Evolutionary conservation across 2,329 filamentous ascomycete species (phyloP), one percentile per base, ranked within the genome.

Genomic region (Fusarium sp.): DNA sequence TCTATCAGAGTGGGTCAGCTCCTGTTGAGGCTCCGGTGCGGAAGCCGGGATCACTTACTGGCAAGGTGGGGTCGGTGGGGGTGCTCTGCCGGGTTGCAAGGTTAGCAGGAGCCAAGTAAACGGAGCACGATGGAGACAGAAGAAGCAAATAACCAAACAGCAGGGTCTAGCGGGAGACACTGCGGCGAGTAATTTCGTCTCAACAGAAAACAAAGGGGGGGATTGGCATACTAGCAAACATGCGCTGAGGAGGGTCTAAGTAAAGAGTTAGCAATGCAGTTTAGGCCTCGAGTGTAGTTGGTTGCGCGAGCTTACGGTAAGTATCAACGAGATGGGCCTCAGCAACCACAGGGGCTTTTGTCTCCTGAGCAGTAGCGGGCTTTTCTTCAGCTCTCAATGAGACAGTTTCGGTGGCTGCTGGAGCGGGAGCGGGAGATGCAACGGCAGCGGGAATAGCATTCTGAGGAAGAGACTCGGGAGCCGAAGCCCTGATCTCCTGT

Each of bases 311-410:
- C 88, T 85, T 81, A 91, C 88, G 87, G 77, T 84, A 93, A 21
- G 91, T 94, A 80, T 93, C 90, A 73, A 93, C 91, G 77, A 90
- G 82, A 80, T 93, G 91, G 76, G 92, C 91, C 84, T 94, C 92
- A 66, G 86, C 85, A 75, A 94, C 91, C 75, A 92, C 90, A 47
- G 86, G 87, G 72, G 74, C 77, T 78, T 84, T 86, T 75, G 61
- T 61, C 24, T 54, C 46, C 37, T 63, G 42, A 26, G 29, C 35
- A 4, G 62, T n/a, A 56, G 46, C 31, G 33, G 56, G 21, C 35
- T 48, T 39, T 33, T 66, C 48, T 20, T 66, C 48, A 53, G 47
- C 42, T 43, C 46, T 71, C 39, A 59, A 44, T 26, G 57, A 42
- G 46, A 63, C 46, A 33, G 66, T 58, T 37, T 67, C 64, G 39